phyloP scores from a whole-genome alignment of 2,329 filamentous ascomycete genomes.

The Gliomastix tumulicola region DNA sequence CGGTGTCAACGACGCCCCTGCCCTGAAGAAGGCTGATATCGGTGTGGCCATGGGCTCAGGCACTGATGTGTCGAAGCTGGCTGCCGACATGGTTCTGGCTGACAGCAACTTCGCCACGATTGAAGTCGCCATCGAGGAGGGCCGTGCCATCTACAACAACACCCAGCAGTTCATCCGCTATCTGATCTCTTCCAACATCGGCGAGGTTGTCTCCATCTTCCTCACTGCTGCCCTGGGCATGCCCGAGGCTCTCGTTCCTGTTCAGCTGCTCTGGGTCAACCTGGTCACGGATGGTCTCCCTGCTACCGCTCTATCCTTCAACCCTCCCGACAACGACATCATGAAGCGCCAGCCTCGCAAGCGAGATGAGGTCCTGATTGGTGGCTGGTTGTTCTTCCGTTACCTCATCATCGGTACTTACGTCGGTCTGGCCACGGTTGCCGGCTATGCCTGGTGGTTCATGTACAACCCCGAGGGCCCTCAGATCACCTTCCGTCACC shows the following conservation, averaged over 20 bases:
- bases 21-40: slow-evolving; percentile 97
- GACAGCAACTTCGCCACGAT: slow-evolving; percentile 99
- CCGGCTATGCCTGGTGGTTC: slow-evolving; percentile 99
- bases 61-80: slow-evolving; percentile 93
- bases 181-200: slow-evolving; percentile 97
- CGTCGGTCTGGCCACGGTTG: slow-evolving; percentile 89
- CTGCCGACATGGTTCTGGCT: slow-evolving; percentile 95
- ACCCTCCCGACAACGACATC: slow-evolving; percentile 95
- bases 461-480: slow-evolving; percentile 90
- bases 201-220: slow-evolving; percentile 98
- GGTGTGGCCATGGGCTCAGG: slow-evolving; percentile 98
- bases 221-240: slow-evolving; percentile 92
- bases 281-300: slow-evolving; percentile 95
- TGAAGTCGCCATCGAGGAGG: slow-evolving; percentile 91
- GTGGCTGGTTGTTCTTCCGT: slow-evolving; percentile 94
- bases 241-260: slow-evolving; percentile 94
- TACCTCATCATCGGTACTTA: slow-evolving; percentile 96
- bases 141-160: slow-evolving; percentile 98
- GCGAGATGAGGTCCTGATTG: slow-evolving; percentile 86
- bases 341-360: slow-evolving; percentile 91
- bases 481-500: slow-evolving; percentile 83
- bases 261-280: slow-evolving; percentile 98
- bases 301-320: slow-evolving; percentile 94
- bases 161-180: slow-evolving; percentile 99
- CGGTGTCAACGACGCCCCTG: slow-evolving; percentile 95